These are phyloP conservation scores for Fraxinus nigra DNA, from an alignment of 305 asterid species.

Conservation along the genomic window DNA sequence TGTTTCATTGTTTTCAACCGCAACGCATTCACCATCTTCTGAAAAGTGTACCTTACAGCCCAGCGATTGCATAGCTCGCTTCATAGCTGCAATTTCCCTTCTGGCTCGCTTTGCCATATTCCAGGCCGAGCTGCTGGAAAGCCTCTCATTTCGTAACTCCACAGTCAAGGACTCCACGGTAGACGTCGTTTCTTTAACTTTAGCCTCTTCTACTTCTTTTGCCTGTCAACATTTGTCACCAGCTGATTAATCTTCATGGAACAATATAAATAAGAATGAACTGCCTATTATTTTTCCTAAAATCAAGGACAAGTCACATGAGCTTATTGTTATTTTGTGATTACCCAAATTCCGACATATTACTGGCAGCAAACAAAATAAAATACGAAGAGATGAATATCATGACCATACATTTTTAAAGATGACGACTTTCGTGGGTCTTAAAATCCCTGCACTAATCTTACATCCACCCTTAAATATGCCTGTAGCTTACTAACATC, in stretches of 20 bases:
- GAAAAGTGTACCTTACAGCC: slow-evolving; percentile 79
- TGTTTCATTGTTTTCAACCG: slow-evolving; percentile 60
- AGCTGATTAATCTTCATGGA: background rate
- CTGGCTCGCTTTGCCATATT: slow-evolving; percentile 65
- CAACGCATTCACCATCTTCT: slow-evolving; percentile 77
- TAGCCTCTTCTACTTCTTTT: slow-evolving; percentile 74
- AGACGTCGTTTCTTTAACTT: slow-evolving; percentile 43
- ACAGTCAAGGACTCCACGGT: slow-evolving; percentile 54
- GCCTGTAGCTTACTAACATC: background rate
- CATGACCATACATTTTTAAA: background rate
- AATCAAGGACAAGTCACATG: background rate
- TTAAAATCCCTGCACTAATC: background rate
- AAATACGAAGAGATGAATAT: background rate
- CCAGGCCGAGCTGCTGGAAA: slow-evolving; percentile 61
- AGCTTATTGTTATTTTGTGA: background rate
- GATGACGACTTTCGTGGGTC: background rate
- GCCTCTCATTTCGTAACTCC: slow-evolving; percentile 73
- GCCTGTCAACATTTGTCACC: slow-evolving; percentile 51
- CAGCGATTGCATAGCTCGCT: slow-evolving; percentile 79
- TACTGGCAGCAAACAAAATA: background rate
- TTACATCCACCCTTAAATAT: background rate
- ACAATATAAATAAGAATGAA: background rate
- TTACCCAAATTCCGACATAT: background rate
- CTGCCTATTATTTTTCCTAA: background rate
- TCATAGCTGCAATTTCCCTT: slow-evolving; percentile 69